These are phyloP conservation scores for Chrysanthemum makinoi DNA, from an alignment of 129 eudicot genomes.

Conservation along the genomic window DNA sequence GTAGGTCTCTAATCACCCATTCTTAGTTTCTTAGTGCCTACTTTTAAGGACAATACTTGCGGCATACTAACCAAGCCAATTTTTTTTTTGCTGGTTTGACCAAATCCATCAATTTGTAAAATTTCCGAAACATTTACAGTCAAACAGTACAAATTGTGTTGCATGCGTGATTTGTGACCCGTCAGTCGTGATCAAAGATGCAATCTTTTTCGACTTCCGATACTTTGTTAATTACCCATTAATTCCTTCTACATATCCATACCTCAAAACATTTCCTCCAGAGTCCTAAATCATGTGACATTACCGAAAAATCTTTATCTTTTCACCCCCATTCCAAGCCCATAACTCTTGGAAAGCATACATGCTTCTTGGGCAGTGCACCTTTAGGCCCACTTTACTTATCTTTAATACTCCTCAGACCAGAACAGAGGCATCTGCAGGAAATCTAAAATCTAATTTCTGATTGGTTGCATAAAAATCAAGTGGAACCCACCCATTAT, in stretches of 20 bases:
- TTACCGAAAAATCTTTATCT: not conserved
- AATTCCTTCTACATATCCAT: not conserved
- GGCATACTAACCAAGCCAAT: too few species aligned
- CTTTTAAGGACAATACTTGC: too few species aligned
- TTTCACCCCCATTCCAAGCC: conserved; percentile 30
- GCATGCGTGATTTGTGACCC: not conserved
- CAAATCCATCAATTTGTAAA: too few species aligned
- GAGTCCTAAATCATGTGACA: conserved; percentile 3
- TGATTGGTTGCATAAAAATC: conserved; percentile 49
- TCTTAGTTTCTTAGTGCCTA: too few species aligned
- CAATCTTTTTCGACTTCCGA: not conserved
- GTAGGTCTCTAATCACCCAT: too few species aligned
- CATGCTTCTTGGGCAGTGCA: conserved; percentile 34
- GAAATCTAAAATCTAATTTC: conserved; percentile 47
- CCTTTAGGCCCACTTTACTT: conserved; percentile 37
- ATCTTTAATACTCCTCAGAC: conserved; percentile 8
- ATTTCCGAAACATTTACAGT: too few species aligned
- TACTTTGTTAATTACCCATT: not conserved
- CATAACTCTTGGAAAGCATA: conserved; percentile 24
- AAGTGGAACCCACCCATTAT: conserved; percentile 22
- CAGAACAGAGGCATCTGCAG: conserved; percentile 1
- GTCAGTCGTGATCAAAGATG: not conserved
- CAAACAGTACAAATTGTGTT: too few species aligned
- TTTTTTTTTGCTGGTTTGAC: too few species aligned
- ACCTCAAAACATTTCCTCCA: not conserved